Conservation (phyloP, 352 stramenopile genomes). For the Phytopythium oedochilum region DNA sequence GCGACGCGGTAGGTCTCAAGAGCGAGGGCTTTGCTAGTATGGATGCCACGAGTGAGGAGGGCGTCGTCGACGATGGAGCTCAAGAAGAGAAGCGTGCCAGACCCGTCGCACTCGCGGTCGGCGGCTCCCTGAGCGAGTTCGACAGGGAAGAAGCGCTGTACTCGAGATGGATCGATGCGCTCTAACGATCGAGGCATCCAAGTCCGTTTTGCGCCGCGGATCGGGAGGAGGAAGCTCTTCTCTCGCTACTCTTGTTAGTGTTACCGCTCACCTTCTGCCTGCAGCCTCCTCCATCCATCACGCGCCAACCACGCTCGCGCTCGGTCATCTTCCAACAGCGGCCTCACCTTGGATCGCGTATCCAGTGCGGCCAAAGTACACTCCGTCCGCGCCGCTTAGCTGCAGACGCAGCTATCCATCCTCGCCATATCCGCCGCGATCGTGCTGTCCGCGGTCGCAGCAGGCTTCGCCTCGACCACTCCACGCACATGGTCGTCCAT, state of each 20-base stretch:
- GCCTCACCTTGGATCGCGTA: neutral
- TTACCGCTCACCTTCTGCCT: neutral
- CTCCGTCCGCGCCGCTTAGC: neutral
- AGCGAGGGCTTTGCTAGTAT: neutral
- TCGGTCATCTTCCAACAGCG: neutral
- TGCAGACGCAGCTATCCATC: slow-evolving; percentile 1
- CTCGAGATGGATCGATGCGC: neutral
- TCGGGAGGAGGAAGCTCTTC: neutral
- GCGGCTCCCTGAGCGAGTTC: neutral
- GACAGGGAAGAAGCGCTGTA: slow-evolving; percentile 11
- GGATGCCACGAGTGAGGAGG: neutral
- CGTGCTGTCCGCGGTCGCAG: neutral
- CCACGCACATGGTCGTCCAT: slow-evolving; percentile 1
- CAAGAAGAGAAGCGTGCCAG: neutral
- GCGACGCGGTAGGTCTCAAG: neutral
- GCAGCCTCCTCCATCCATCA: neutral
- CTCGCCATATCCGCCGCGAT: neutral
- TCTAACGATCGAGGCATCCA: neutral
- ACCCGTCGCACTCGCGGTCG: neutral
- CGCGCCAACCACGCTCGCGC: neutral
- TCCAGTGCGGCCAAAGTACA: neutral
- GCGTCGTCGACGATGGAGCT: neutral
- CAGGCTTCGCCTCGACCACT: neutral
- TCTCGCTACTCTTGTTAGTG: neutral
- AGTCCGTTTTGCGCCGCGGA: neutral